phyloP scores from a whole-genome alignment of 1,139 yeast genomes.

The Yamadazyma atlantica region DNA sequence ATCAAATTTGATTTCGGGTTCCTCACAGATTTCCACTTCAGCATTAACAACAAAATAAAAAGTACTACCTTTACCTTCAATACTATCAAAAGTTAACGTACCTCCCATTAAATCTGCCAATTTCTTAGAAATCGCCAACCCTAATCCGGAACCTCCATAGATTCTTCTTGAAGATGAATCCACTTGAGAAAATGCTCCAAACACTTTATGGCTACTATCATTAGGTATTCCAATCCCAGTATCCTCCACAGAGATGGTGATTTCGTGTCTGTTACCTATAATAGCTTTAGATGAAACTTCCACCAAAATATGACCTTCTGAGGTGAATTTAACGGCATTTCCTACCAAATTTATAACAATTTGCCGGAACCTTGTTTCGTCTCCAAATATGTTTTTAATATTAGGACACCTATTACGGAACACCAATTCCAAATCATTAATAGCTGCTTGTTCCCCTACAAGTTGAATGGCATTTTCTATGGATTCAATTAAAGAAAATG shows the following conservation, averaged over 20 bases:
- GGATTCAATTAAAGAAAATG: slow-evolving; percentile 52
- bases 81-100: slow-evolving; percentile 48
- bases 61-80: slow-evolving; percentile 52
- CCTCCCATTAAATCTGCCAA: slow-evolving; percentile 63
- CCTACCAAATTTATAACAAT: slow-evolving; percentile 56
- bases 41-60: slow-evolving; percentile 42
- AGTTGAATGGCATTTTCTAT: slow-evolving; percentile 53
- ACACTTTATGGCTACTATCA: slow-evolving; percentile 47
- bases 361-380: slow-evolving; percentile 52
- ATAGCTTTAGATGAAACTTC: slow-evolving; percentile 32
- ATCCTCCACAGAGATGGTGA: slow-evolving; percentile 46
- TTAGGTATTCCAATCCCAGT: slow-evolving; percentile 65
- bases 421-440: slow-evolving; percentile 48
- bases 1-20: slow-evolving; percentile 20
- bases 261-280: slow-evolving; percentile 38
- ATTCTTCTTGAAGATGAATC: slow-evolving; percentile 59
- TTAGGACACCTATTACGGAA: slow-evolving; percentile 45
- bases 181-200: slow-evolving; percentile 61
- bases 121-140: slow-evolving; percentile 58
- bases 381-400: slow-evolving; percentile 47
- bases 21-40: slow-evolving; percentile 23
- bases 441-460: slow-evolving; percentile 52
- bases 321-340: slow-evolving; percentile 58
- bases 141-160: slow-evolving; percentile 63
- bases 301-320: slow-evolving; percentile 46